A percentile compares a stretch with the other conserved stretches of the same genome.
phyloP scores from a whole-genome alignment of 2,329 filamentous ascomycete species.

The Salinomyces thailandicus region DNA sequence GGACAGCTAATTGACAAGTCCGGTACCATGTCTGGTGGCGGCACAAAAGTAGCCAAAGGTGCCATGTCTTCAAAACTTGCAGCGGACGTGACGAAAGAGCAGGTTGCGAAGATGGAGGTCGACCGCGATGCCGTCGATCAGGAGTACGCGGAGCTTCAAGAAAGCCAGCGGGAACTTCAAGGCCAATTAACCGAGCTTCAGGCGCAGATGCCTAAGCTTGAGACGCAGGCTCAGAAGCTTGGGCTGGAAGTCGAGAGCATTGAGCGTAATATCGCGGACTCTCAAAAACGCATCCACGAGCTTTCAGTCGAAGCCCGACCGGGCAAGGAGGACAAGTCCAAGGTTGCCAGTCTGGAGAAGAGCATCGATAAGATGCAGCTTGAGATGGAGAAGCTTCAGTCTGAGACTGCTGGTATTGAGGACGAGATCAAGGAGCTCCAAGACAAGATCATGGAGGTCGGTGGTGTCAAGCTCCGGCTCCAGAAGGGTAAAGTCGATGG shows the following conservation, averaged over 20 bases:
- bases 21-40: conserved; percentile 97
- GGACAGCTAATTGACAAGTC: conserved; percentile 96
- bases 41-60: conserved; percentile 77
- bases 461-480: conserved; percentile 80
- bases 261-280: conserved; percentile 72
- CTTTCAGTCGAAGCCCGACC: conserved; percentile 70
- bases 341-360: conserved; percentile 62
- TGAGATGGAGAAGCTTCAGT: conserved; percentile 68
- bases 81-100: conserved; percentile 77
- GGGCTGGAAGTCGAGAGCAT: conserved; percentile 79
- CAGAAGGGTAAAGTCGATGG: conserved; percentile 87
- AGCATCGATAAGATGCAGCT: conserved; percentile 64
- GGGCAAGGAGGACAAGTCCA: conserved; percentile 67
- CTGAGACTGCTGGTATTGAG: conserved; percentile 82
- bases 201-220: conserved; percentile 69
- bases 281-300: conserved; percentile 76
- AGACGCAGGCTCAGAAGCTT: conserved; percentile 87
- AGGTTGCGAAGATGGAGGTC: conserved; percentile 74
- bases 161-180: conserved; percentile 73
- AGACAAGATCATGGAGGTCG: conserved; percentile 96
- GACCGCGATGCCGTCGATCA: conserved; percentile 79
- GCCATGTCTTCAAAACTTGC: conserved; percentile 94
- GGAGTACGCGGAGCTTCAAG: conserved; percentile 73
- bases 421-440: conserved; percentile 87
- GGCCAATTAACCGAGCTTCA: conserved; percentile 59